Evolutionary conservation across 2,329 filamentous ascomycete species (phyloP), one percentile per base, ranked within the genome.

Genomic region (Arthroderma sp.): DNA sequence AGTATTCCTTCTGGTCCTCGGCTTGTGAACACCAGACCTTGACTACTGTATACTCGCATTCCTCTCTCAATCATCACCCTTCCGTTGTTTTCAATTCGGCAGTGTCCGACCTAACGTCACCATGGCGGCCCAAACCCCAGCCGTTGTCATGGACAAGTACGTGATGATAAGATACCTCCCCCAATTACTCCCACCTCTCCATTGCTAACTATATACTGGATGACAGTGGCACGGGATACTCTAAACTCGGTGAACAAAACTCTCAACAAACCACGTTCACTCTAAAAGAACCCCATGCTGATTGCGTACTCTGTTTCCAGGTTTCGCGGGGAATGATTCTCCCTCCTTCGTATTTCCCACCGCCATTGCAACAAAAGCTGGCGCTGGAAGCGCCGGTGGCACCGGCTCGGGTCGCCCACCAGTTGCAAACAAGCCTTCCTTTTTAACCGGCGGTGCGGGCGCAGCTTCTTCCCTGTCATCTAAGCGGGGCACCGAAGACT

Each of bases 81-180:
- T 3, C 15, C 15, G 15, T 22, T 22, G 15, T 22, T 22, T 22
- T 22, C 15, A 22, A 22, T 22, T 22, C 15, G 15, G 15, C 15
- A 22, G 15, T 22, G 15, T 22, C 15, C 3, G 15, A 22, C 15
- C 15, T 22, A 22, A 22, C 28, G 31, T 33, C 59, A 64, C 58
- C 51, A 98, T 98, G 91, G 89, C 91, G 64, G 83, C 84, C 72
- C 89, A 96, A 80, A 96, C 91, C 65, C 91, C 91, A 60, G 91
- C 91, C 85, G 91, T 98, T 95, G 91, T 98, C 86, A 98, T 98
- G 89, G 91, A 98, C 91, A 98, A 98, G 91, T 95, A 82, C 71
- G 86, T 77, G 54, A 49, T 50, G 50, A 36, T 54, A 50, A 49
- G 15, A 54, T 46, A 36, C 36, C 4, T 4, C 11, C 9, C 22